Base-by-base conservation (phyloP, 106 monocot genomes). In the Amphibolis antarctica region DNA sequence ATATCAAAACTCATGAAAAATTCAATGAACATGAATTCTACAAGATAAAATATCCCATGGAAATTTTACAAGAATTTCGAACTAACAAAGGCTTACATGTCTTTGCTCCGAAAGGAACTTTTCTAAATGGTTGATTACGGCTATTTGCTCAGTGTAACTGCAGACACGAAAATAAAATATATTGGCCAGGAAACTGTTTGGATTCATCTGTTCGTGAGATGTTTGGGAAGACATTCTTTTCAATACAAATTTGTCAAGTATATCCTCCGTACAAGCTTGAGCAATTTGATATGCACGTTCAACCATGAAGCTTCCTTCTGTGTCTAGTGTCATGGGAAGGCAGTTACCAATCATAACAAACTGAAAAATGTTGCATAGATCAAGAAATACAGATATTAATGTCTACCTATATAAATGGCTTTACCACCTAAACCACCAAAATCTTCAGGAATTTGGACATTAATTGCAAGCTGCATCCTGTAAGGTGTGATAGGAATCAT, bases 231-330 rank as follows among this genome's bases (percentile, higher is more conserved):
- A 76, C 46, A 70, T 78, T 4, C 25, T 78, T 43, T 72, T 72
- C 66, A 70, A 48, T 12, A 49, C 28, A 69, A 77, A 76, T 27
- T 47, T 77, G 52, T 77, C 71, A 53, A 77, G 54, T 43, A 46
- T 74, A 68, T 89, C 83, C 55, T 17, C 48, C 28, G 90, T 77
- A 69, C 90, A 91, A 53, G 82, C 84, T 82, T 91, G 82, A 67
- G 96, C 90, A 79, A 98, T 91, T 74, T 98, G 86, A 65, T 73
- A 76, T 67, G 87, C 96, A 74, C 96, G 89, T 77, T 98, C 96
- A 10, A 76, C 90, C 96, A 98, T 90, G 69, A 98, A 98, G 74
- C 96, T 98, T 48, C 96, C 96, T 85, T 98, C 96, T 51, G 96
- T 98, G 79, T 98, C 96, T 91, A 28, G 20, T 20, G 21, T 18